Evolutionary conservation across 1,139 yeast species (phyloP), one percentile per base, ranked within the genome.

Genomic region (Hansenula lynferdii): DNA sequence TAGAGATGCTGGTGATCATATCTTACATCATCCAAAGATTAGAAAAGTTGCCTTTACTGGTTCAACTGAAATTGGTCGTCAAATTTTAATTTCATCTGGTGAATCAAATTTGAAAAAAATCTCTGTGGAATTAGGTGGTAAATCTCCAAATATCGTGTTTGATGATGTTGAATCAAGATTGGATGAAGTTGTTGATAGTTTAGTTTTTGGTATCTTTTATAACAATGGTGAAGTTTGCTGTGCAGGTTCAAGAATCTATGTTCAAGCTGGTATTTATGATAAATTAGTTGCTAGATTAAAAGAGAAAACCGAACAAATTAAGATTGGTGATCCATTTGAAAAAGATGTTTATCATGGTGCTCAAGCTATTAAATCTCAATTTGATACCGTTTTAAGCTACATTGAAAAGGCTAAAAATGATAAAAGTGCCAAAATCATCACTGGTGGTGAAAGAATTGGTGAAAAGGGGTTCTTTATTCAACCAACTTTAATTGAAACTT

Each of bases 141-240:
- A 31, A 31, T 31, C 34, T 38, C 89, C 94, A 51, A 78, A 81
- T 62, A 75, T 84, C 49, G 78, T 84, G 34, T 83, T 83, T 55
- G 70, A 76, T 50, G 92, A 84, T 58, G 84, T 84, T 44, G 75
- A 84, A 53, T 11, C 18, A n/a, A 21, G 22, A 11, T 53, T 84
- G 41, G 76, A 76, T 42, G 64, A 65, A 53, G 78, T 92, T 45
- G 77, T 81, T 45, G 68, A 72, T 50, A 69, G 76, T 67, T 70
- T 77, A 47, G 64, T 72, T 46, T 54, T 67, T 31, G 85, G 84
- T 57, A 79, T 80, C 53, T 77, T 76, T 75, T 82, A 75, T 74
- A 85, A 85, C 69, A 77, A 85, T 50, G 95, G 95, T 62, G 92
- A 85, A 66, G 89, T 81, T 42, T 85, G 95, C 67, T 79, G 85